These are phyloP conservation scores for Podila epicladia DNA, from an alignment of 192 early-diverging fungal species.

Conservation along the genomic window DNA sequence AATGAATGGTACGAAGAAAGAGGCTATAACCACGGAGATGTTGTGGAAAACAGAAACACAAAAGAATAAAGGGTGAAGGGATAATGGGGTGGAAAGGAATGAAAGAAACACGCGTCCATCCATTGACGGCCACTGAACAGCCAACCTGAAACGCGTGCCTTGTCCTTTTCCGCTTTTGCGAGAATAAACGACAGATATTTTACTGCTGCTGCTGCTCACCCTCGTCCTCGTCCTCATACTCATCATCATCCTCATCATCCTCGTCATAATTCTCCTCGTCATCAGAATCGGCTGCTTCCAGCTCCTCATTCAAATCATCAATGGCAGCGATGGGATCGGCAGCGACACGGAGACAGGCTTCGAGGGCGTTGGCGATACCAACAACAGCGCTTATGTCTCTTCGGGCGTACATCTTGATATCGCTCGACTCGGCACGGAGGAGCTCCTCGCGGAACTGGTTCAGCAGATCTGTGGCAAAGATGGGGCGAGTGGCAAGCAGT, in stretches of 20 bases:
- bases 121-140: too few relatives aligned
- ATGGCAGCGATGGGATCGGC: conserved; percentile 8
- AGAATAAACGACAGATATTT: too few relatives aligned
- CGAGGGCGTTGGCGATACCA: conserved; percentile 15
- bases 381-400: neutral
- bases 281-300: neutral
- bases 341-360: conserved; percentile 19
- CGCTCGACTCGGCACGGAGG: neutral
- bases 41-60: too few relatives aligned
- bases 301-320: conserved; percentile 2
- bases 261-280: neutral
- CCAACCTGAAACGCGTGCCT: too few relatives aligned
- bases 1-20: too few relatives aligned
- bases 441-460: conserved; percentile 12
- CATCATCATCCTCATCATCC: neutral
- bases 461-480: conserved; percentile 11
- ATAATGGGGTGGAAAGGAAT: too few relatives aligned
- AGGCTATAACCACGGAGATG: too few relatives aligned
- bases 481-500: neutral
- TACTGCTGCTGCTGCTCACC: too few relatives aligned
- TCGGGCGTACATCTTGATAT: conserved; percentile 8
- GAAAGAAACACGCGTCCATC: too few relatives aligned
- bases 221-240: neutral
- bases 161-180: too few relatives aligned
- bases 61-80: too few relatives aligned